Evolutionary conservation across 192 early-diverging fungal species (phyloP), one percentile per base, ranked within the genome.

Genomic region (Obelidium mucronatum): DNA sequence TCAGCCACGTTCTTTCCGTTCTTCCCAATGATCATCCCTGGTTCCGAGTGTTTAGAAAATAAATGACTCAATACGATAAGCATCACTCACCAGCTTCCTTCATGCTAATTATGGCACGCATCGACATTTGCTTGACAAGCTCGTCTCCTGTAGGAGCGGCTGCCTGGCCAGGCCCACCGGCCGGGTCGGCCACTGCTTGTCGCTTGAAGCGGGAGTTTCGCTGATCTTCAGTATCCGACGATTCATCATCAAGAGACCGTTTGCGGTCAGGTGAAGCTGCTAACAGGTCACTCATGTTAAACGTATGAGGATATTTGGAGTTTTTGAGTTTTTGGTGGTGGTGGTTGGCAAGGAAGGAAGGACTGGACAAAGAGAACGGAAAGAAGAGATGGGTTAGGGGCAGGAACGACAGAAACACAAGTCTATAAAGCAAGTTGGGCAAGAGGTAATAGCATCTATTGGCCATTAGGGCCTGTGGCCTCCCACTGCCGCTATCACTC

Each of bases 31-130:
- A 94, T 89, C 42, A 94, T 88, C 3, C 72, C 66, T 67, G 42
- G 8, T 31, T 15, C 17, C 22, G 31, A 64, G 39, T n/a, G 6
- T 39, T n/a, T 22, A 19, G 17, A 0, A 26, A 8, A 8, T 22
- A 24, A 58, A 31, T 24, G 5, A 0, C 26, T 22, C 55, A 58
- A 8, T 24, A 22, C 6, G 13, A 30, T 22, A 15, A n/a, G 3
- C 42, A 5, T 17, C 4, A 36, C 42, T 26, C 40, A 61, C 94
- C 94, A 19, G 94, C 94, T 80, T 98, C 97, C 79, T 96, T 96
- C 78, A 95, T 94, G 33, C 95, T 91, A 34, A 98, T 93, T 3
- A 98, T 83, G 22, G 95, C 94, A 73, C 96, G 92, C 81, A 98
- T 88, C 33, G 92, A 91, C 36, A 96, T 78, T 3, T 48, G 59